Evolutionary conservation across 768 basidiomycete species (phyloP).

Genomic region (Serendipita vermifera): DNA sequence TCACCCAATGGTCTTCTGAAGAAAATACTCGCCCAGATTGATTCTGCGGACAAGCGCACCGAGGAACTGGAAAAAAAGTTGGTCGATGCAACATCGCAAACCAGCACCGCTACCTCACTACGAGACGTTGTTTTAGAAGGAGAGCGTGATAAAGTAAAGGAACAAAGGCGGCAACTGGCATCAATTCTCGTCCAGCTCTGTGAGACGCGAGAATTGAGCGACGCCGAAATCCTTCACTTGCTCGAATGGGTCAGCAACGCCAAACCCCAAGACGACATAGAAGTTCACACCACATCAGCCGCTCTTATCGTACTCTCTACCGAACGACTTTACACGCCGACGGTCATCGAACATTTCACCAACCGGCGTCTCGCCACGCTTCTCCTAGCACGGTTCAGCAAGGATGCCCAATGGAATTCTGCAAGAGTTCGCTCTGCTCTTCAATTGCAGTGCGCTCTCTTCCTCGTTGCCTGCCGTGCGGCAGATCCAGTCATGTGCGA

Average conservation of each 20-base stretch:
- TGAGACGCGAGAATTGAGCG: conserved; percentile 46
- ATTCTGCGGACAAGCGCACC: conserved; percentile 42
- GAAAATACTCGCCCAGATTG: conserved; percentile 50
- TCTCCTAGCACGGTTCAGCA: conserved; percentile 18
- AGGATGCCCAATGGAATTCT: conserved; percentile 51
- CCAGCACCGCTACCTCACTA: conserved; percentile 36
- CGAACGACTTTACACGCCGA: conserved; percentile 31
- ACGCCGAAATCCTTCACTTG: conserved; percentile 46
- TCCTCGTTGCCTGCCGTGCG: conserved; percentile 63
- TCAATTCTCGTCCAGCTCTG: conserved; percentile 50
- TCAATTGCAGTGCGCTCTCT: conserved; percentile 79
- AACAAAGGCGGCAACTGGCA: conserved; percentile 57
- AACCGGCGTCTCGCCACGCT: conserved; percentile 10
- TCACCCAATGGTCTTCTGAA: conserved; percentile 33
- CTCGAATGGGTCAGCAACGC: conserved; percentile 71
- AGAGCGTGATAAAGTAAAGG: conserved; percentile 58
- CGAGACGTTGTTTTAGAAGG: conserved; percentile 56
- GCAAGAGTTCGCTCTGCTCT: conserved; percentile 56
- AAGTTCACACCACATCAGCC: conserved; percentile 35
- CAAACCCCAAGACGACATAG: conserved; percentile 49
- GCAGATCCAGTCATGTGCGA: conserved; percentile 45
- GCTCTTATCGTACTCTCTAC: conserved; percentile 41
- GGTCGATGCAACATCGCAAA: conserved; percentile 50
- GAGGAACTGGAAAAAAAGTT: conserved; percentile 41
- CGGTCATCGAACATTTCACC: conserved; percentile 11